Percentiles rank a stretch among this genome's conserved stretches.
Conservation (phyloP, 306 rosid species). For the Malus sieversii region DNA sequence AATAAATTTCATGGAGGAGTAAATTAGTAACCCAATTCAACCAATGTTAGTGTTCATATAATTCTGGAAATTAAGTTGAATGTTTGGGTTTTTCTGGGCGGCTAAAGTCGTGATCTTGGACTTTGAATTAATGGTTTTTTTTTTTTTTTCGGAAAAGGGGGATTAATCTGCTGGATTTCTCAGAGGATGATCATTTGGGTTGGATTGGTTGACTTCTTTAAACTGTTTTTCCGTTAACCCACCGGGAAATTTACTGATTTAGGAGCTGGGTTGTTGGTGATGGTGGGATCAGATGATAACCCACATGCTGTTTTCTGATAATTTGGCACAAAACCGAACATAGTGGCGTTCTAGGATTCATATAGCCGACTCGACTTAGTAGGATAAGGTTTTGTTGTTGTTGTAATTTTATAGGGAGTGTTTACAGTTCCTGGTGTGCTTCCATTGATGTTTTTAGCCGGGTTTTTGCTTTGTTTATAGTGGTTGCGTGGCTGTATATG, state of each 20-base stretch:
- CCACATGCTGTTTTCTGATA: not conserved
- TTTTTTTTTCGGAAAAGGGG: not conserved
- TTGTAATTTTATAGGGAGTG: not conserved
- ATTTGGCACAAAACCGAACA: not conserved
- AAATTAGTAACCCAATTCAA: not conserved
- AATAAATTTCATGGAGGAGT: not conserved
- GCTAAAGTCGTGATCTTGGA: conserved; percentile 1
- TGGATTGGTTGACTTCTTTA: conserved; percentile 13
- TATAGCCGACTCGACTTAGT: too few relatives aligned
- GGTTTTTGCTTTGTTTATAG: not conserved
- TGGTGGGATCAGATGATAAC: not conserved
- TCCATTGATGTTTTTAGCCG: not conserved
- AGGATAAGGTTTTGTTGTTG: too few relatives aligned
- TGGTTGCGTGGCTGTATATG: not conserved
- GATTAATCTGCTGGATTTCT: not conserved
- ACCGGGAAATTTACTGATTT: not conserved
- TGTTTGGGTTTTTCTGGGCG: not conserved
- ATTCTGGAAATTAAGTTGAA: not conserved
- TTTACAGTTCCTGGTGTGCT: not conserved
- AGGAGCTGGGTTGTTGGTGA: not conserved
- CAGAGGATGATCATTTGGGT: not conserved
- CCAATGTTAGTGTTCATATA: not conserved
- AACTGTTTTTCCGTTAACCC: conserved; percentile 12
- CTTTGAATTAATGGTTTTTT: not conserved
- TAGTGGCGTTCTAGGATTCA: too few relatives aligned